These are phyloP conservation scores for Ganoderma boninense DNA, from an alignment of 1,284 basidiomycete genomes.

Conservation along the genomic window DNA sequence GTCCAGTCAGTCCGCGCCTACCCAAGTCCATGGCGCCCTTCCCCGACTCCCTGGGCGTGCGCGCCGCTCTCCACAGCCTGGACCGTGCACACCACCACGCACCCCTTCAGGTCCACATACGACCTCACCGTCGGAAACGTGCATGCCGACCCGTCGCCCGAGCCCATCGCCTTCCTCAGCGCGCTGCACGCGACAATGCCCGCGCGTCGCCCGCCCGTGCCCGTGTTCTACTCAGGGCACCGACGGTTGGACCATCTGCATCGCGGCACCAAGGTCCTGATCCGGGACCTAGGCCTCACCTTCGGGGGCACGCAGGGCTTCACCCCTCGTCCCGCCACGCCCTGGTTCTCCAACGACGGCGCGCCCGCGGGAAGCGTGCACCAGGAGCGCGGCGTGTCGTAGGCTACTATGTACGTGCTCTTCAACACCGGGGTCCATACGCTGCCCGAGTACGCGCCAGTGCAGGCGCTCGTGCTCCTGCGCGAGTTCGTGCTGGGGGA, in stretches of 20 bases:
- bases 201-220: conserved; percentile 34
- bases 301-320: conserved; percentile 75
- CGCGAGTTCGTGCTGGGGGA: conserved; percentile 43
- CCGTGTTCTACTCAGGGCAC: conserved; percentile 44
- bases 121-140: conserved; percentile 31
- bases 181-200: conserved; percentile 40
- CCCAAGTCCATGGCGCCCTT: conserved; percentile 60
- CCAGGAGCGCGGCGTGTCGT: conserved; percentile 42
- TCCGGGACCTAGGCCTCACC: conserved; percentile 44
- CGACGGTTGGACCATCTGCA: conserved; percentile 39
- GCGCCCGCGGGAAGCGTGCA: conserved; percentile 43
- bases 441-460: conserved; percentile 40
- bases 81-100: conserved; percentile 52
- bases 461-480: conserved; percentile 43
- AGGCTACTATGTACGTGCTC: conserved; percentile 39
- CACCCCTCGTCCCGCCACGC: conserved; percentile 66
- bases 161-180: conserved; percentile 41
- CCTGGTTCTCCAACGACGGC: conserved; percentile 48
- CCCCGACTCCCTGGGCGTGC: conserved; percentile 65
- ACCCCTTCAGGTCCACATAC: conserved; percentile 55
- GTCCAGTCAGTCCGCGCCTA: conserved; percentile 55
- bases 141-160: conserved; percentile 52
- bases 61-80: conserved; percentile 70
- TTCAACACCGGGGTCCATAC: conserved; percentile 42
- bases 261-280: conserved; percentile 59